phyloP scores from a whole-genome alignment of 495 filamentous ascomycete genomes.

The Arthonia radiata region DNA sequence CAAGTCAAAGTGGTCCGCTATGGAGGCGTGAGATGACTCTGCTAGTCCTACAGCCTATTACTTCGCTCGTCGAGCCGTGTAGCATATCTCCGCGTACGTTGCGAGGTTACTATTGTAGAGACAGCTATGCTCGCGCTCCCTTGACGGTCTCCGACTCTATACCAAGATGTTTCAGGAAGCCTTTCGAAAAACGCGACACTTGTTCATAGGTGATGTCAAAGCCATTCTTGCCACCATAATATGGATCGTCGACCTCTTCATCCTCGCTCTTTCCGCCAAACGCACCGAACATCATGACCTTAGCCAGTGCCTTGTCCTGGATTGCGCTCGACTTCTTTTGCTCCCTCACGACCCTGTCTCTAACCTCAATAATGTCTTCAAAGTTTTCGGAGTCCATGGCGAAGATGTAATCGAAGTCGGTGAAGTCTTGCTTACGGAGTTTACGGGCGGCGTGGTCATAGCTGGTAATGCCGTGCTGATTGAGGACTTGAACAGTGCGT shows the following conservation, averaged over 20 bases:
- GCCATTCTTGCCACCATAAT: slow-evolving; percentile 62
- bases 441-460: slow-evolving; percentile 60
- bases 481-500: slow-evolving; percentile 63
- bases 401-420: slow-evolving; percentile 71
- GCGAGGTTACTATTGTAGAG: too few species aligned
- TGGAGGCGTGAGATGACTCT: too few species aligned
- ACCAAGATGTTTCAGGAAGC: too few species aligned
- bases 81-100: too few species aligned
- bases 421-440: slow-evolving; percentile 46
- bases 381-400: slow-evolving; percentile 87
- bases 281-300: slow-evolving; percentile 65
- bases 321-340: slow-evolving; percentile 9
- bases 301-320: slow-evolving; percentile 16
- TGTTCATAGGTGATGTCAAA: slow-evolving; percentile 78
- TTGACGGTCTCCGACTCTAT: too few species aligned
- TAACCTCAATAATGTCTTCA: slow-evolving; percentile 35
- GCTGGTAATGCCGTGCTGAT: slow-evolving; percentile 42
- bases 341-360: slow-evolving; percentile 25
- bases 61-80: too few species aligned
- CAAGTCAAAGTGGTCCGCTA: too few species aligned
- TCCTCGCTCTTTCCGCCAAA: slow-evolving; percentile 41
- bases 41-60: too few species aligned
- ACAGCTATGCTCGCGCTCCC: too few species aligned
- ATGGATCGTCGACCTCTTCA: slow-evolving; percentile 69
- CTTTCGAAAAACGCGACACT: slow-evolving; percentile 49